These are phyloP conservation scores for Candida nitratophila DNA, from an alignment of 805 yeast genomes.

Conservation along the genomic window DNA sequence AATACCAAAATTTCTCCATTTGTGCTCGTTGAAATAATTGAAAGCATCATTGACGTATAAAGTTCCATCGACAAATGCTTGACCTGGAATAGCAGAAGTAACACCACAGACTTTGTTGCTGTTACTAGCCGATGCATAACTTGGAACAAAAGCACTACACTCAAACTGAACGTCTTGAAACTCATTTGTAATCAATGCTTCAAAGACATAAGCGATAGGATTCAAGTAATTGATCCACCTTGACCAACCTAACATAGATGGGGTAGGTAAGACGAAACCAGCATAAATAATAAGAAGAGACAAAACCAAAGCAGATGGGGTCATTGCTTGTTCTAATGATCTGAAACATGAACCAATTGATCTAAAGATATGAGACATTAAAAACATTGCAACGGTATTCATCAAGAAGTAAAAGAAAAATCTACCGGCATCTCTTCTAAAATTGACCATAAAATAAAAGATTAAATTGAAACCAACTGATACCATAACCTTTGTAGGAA, in stretches of 20 bases:
- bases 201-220: constrained; percentile 44
- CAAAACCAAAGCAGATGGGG: constrained; percentile 48
- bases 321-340: constrained; percentile 47
- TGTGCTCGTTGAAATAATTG: constrained; percentile 47
- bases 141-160: constrained; percentile 45
- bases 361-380: constrained; percentile 47
- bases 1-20: constrained; percentile 76
- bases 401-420: constrained; percentile 45
- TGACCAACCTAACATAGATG: constrained; percentile 56
- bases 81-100: constrained; percentile 46
- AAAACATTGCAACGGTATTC: constrained; percentile 28
- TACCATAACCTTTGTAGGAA: constrained; percentile 49
- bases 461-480: constrained; percentile 38
- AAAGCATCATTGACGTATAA: constrained; percentile 37
- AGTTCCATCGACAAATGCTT: constrained; percentile 42
- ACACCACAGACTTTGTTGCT: constrained; percentile 43
- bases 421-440: constrained; percentile 46
- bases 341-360: constrained; percentile 44
- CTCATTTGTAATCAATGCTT: constrained; percentile 51
- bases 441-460: constrained; percentile 44
- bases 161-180: constrained; percentile 45
- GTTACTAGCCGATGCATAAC: constrained; percentile 33
- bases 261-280: constrained; percentile 29
- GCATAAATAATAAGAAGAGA: constrained; percentile 42
- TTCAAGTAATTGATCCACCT: constrained; percentile 47